A percentile compares a stretch with the other conserved stretches of the same genome.
Conservation (phyloP, 345 rosid species). For the Lepidium didymum region DNA sequence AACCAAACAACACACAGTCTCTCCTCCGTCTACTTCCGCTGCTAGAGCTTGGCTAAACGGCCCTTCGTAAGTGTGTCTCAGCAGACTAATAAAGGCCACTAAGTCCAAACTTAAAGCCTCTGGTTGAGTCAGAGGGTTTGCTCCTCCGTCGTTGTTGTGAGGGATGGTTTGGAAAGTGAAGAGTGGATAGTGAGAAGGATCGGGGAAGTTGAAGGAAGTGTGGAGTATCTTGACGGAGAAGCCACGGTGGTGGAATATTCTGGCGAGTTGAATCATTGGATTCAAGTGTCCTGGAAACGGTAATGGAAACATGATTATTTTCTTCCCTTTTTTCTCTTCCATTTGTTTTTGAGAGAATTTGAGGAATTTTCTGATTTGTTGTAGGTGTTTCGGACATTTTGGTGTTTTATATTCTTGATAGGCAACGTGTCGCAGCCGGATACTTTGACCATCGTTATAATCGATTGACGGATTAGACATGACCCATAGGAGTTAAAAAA, state of each 20-base stretch:
- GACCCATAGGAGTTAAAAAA: no score
- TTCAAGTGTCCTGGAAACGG: slow-evolving; percentile 57
- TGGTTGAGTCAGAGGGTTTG: background rate
- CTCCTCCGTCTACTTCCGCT: slow-evolving; percentile 25
- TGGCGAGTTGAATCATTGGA: slow-evolving; percentile 56
- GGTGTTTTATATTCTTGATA: background rate
- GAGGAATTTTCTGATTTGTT: background rate
- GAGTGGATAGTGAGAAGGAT: slow-evolving; percentile 35
- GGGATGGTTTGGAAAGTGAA: slow-evolving; percentile 41
- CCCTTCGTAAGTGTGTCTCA: slow-evolving; percentile 28
- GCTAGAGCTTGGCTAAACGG: slow-evolving; percentile 35
- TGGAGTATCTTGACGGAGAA: slow-evolving; percentile 49
- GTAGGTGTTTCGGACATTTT: background rate
- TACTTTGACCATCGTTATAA: background rate
- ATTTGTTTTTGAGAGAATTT: background rate
- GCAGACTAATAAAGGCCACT: slow-evolving; percentile 6
- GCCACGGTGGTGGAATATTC: slow-evolving; percentile 41
- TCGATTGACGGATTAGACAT: background rate
- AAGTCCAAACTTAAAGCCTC: slow-evolving; percentile 2
- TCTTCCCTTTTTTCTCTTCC: slow-evolving; percentile 18
- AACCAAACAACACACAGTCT: slow-evolving; percentile 37
- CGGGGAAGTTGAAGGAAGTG: slow-evolving; percentile 46
- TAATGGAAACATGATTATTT: slow-evolving; percentile 42
- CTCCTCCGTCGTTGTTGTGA: slow-evolving; percentile 6
- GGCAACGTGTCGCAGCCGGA: background rate